These are phyloP conservation scores for Termitomyces eurrhizus DNA, from an alignment of 768 basidiomycete genomes.

Conservation along the genomic window DNA sequence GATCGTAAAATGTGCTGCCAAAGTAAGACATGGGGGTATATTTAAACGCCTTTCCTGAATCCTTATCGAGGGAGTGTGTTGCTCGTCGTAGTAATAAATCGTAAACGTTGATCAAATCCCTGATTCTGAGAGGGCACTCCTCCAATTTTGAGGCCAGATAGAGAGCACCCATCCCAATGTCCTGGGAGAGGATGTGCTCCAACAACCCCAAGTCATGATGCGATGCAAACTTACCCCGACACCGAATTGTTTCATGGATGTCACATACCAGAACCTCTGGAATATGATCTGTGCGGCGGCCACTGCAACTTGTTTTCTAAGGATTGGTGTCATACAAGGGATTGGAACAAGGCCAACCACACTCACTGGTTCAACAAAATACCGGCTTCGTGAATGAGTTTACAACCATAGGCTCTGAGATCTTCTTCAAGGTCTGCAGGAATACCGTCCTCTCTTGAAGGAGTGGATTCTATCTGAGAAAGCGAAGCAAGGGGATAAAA, in stretches of 20 bases:
- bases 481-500: conserved; percentile 84
- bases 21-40: conserved; percentile 90
- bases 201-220: conserved; percentile 2
- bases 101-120: conserved; percentile 93
- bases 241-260: conserved; percentile 92
- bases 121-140: conserved; percentile 87
- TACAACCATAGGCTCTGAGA: conserved; percentile 86
- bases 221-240: conserved; percentile 64
- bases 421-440: conserved; percentile 82
- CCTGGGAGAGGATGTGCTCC: conserved; percentile 39
- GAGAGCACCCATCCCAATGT: conserved; percentile 85
- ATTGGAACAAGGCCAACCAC: neutral
- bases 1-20: conserved; percentile 84
- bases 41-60: conserved; percentile 41
- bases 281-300: conserved; percentile 96
- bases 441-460: conserved; percentile 80
- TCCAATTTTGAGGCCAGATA: conserved; percentile 89
- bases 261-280: conserved; percentile 95
- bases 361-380: conserved; percentile 84
- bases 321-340: conserved; percentile 9
- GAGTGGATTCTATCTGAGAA: conserved; percentile 72
- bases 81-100: conserved; percentile 82
- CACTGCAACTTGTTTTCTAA: conserved; percentile 92
- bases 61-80: conserved; percentile 42
- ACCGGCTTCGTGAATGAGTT: conserved; percentile 93